Evolutionary conservation across 257 asterid genomes (phyloP).

Genomic region (Sherardia arvensis): DNA sequence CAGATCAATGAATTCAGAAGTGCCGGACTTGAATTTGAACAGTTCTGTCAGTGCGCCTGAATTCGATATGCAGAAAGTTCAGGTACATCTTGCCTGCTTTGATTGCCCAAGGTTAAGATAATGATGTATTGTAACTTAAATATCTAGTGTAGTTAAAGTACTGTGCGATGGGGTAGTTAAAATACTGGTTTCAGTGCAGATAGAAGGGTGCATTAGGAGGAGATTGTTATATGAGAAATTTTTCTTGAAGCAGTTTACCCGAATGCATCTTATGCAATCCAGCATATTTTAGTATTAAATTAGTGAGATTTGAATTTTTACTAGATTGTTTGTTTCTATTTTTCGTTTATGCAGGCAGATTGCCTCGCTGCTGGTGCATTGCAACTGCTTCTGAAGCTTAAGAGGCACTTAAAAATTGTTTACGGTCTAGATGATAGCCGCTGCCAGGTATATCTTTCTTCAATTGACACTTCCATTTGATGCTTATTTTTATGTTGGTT

Average conservation of each 20-base stretch:
- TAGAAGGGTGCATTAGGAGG: neutral
- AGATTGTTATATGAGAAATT: neutral
- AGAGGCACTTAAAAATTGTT: constrained; percentile 89
- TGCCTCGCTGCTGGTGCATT: constrained; percentile 83
- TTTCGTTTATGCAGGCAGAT: constrained; percentile 50
- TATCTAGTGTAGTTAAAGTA: neutral
- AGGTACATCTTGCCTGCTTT: constrained; percentile 30
- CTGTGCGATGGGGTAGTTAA: neutral
- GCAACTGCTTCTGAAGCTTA: constrained; percentile 83
- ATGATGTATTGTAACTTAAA: neutral
- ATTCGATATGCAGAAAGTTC: constrained; percentile 55
- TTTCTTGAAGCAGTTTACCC: neutral
- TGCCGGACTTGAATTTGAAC: constrained; percentile 22
- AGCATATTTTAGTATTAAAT: constrained; percentile 1
- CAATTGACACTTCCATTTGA: neutral
- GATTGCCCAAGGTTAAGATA: neutral
- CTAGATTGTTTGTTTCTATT: neutral
- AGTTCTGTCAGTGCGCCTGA: constrained; percentile 33
- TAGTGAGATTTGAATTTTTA: neutral
- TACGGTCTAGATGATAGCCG: constrained; percentile 76
- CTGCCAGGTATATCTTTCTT: constrained; percentile 65
- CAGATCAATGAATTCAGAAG: constrained; percentile 29
- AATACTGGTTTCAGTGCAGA: neutral
- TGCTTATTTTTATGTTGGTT: neutral
- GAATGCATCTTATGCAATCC: neutral